Base-by-base conservation (phyloP, 371 early-diverging fungal genomes). In the Apophysomyces elegans region DNA sequence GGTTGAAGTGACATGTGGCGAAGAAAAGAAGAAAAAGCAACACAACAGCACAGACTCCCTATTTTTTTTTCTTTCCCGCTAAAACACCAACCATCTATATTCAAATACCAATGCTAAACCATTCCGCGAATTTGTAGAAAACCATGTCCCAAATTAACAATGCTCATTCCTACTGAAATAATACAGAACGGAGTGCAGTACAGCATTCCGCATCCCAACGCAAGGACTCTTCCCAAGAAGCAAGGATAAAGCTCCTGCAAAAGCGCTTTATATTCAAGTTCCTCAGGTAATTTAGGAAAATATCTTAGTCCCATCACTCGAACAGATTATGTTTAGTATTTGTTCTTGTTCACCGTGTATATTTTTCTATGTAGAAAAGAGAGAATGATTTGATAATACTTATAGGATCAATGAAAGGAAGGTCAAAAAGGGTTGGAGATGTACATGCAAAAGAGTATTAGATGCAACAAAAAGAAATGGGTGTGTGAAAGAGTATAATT, bases 371-470 rank as follows among this genome's bases (percentile, higher is more conserved):
- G 41, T 11, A 41, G 41, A 41, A 13, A 41, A 41, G 13, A 13
- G 8, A 13, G 41, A 26, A 26, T 13, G 41, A 41, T 11, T 41
- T 41, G 41, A 41, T 8, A 41, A 41, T 16, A 47, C 13, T 47
- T 7, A n/a, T 47, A 47, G 16, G 16, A 50, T 21, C 1, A 18
- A 50, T 45, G 21, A 26, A n/a, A 18, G 21, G 54, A 21, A 5
- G 21, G 9, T n/a, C 9, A 50, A 9, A 50, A 50, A 21, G 54
- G 54, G 13, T 6, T 6, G 16, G 46, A 8, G 54, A 50, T 50
- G 54, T 50, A 50, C 16, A 50, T 50, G 54, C 54, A n/a, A 50
- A 50, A 21, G 54, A 50, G 21, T 21, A 21, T 9, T 21, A 21
- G 54, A 50, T 50, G 21, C n/a, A 50, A 50, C 16, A 14, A 47